Evolutionary conservation across 1,284 basidiomycete species (phyloP).

Genomic region (Mycena sp.): DNA sequence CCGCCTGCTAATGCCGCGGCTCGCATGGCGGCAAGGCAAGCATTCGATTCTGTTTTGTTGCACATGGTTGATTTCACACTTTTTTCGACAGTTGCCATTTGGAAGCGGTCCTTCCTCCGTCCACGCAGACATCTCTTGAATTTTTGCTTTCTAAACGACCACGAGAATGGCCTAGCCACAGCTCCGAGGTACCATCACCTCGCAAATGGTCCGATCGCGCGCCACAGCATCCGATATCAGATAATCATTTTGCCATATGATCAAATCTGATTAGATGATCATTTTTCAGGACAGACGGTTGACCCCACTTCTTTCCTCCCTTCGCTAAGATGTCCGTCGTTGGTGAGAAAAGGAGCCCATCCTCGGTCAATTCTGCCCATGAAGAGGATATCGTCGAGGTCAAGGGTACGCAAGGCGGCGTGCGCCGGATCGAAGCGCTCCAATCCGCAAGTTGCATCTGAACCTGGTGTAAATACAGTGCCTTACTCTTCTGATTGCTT

Average conservation of each 20-base stretch:
- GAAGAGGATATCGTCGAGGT: conserved; percentile 18
- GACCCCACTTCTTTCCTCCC: background rate
- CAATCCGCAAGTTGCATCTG: conserved; percentile 19
- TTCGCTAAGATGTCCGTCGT: conserved; percentile 15
- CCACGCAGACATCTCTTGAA: no score
- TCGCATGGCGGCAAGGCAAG: no score
- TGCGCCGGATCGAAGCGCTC: conserved; percentile 26
- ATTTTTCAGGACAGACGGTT: background rate
- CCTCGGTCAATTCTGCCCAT: conserved; percentile 12
- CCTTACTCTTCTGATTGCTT: background rate
- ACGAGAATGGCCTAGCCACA: no score
- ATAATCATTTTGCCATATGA: background rate
- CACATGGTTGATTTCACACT: no score
- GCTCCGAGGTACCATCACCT: no score
- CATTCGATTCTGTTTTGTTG: no score
- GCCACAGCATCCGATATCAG: no score
- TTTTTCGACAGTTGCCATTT: no score
- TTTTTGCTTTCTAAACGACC: no score
- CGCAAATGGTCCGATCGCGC: no score
- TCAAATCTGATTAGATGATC: background rate
- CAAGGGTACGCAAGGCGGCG: conserved; percentile 25
- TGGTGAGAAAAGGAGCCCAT: conserved; percentile 19
- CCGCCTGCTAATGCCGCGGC: no score
- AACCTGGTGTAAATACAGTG: background rate
- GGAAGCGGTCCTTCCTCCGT: no score